Percentiles rank a stretch among this genome's conserved stretches.
phyloP scores from a whole-genome alignment of 768 basidiomycete species.

The Nidularia pulvinata region DNA sequence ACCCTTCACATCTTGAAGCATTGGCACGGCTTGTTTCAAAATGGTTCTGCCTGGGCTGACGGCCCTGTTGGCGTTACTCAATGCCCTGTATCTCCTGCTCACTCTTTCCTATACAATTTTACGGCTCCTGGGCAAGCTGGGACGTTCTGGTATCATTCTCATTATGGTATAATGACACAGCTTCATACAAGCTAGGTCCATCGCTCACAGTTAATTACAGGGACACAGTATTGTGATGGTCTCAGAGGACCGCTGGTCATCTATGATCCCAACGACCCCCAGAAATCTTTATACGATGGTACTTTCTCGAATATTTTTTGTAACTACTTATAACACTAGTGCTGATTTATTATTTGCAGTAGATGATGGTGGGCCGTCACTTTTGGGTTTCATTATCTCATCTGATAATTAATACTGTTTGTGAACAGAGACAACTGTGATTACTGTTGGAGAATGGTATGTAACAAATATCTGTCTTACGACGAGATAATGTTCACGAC shows the following conservation, averaged over 20 bases:
- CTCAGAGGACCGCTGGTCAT: slow-evolving; percentile 38
- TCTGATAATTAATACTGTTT: slow-evolving; percentile 21
- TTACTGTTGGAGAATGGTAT: slow-evolving; percentile 37
- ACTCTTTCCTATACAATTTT: slow-evolving; percentile 38
- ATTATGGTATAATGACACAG: slow-evolving; percentile 6
- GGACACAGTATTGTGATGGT: slow-evolving; percentile 45
- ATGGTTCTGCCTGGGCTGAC: slow-evolving; percentile 21
- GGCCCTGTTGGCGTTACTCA: slow-evolving; percentile 31
- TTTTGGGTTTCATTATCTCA: slow-evolving; percentile 10
- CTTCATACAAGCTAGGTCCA: not conserved
- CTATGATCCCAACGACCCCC: slow-evolving; percentile 19
- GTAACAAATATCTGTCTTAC: not conserved
- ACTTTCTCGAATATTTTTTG: not conserved
- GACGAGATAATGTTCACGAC: not conserved
- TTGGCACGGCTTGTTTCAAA: slow-evolving; percentile 26
- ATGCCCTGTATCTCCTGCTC: slow-evolving; percentile 37
- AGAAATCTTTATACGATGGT: slow-evolving; percentile 9
- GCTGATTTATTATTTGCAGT: not conserved
- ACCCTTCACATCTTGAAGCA: slow-evolving; percentile 5
- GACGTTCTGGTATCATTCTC: slow-evolving; percentile 41
- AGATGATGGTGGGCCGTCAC: slow-evolving; percentile 27
- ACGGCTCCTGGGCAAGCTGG: slow-evolving; percentile 32
- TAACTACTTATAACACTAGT: not conserved
- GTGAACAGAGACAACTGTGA: slow-evolving; percentile 28
- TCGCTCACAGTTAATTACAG: slow-evolving; percentile 1